Evolutionary conservation across 805 yeast genomes (phyloP).

Genomic region (Kodamaea neixiangensis): DNA sequence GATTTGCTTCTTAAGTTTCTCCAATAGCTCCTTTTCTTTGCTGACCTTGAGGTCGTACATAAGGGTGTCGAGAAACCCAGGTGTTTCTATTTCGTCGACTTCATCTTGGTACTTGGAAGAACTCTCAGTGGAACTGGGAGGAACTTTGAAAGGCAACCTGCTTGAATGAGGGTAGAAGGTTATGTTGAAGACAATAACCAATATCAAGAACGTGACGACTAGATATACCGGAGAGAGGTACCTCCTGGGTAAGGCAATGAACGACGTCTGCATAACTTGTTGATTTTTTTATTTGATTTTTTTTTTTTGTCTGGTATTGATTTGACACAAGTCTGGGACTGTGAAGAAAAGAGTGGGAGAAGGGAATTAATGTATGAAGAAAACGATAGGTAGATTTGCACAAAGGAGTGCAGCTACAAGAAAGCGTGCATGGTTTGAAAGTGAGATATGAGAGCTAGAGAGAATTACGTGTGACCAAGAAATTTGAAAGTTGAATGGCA

Average conservation of each 20-base stretch:
- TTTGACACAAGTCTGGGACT: not conserved
- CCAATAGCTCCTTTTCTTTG: constrained; percentile 14
- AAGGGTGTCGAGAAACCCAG: constrained; percentile 10
- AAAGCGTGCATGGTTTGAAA: no score
- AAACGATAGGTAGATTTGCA: no score
- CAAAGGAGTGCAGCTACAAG: no score
- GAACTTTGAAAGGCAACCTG: not conserved
- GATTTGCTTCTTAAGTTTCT: constrained; percentile 12
- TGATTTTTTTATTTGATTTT: not conserved
- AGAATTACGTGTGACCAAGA: no score
- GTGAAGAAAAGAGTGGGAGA: not conserved
- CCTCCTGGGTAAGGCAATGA: constrained; percentile 14
- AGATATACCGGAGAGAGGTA: constrained; percentile 14
- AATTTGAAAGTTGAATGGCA: no score
- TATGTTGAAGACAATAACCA: constrained; percentile 13
- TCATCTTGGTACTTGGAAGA: constrained; percentile 6
- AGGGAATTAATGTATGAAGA: no score
- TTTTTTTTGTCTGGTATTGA: not conserved
- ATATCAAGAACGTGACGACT: constrained; percentile 9
- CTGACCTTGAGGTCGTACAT: constrained; percentile 10
- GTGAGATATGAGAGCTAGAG: no score
- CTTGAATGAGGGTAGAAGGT: constrained; percentile 8
- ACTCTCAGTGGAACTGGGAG: not conserved
- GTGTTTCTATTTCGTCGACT: constrained; percentile 12
- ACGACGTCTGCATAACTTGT: constrained; percentile 1